These are phyloP conservation scores for Rubia occidens DNA, from an alignment of 305 asterid genomes.

Conservation along the genomic window DNA sequence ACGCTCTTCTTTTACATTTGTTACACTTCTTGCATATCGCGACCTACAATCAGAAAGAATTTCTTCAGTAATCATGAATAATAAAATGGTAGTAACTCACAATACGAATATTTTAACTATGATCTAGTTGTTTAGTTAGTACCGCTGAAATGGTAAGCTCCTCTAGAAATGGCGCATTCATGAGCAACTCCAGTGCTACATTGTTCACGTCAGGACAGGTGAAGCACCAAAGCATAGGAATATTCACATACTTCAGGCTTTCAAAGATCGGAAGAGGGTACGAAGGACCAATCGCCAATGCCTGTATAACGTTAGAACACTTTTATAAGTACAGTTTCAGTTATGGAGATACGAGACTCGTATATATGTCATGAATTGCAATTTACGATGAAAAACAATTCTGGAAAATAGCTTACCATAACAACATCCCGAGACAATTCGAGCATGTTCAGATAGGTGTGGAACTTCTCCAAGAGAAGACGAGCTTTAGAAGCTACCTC, in stretches of 20 bases:
- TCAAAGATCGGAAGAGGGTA: neutral
- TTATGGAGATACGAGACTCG: too few relatives aligned
- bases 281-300: neutral
- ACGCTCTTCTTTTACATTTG: neutral
- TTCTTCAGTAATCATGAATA: too few relatives aligned
- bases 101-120: too few relatives aligned
- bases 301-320: neutral
- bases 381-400: neutral
- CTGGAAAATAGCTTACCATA: neutral
- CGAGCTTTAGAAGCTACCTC: neutral
- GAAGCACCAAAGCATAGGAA: neutral
- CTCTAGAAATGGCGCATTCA: neutral
- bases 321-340: too few relatives aligned
- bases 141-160: neutral
- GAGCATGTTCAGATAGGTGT: neutral
- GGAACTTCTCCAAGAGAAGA: neutral
- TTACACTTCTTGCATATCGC: neutral
- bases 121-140: neutral
- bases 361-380: too few relatives aligned
- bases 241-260: neutral
- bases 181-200: neutral
- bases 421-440: neutral
- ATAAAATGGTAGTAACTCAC: neutral
- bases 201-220: neutral
- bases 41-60: neutral